Evolutionary conservation across 1,284 basidiomycete species (phyloP), one percentile per base, ranked within the genome.

Genomic region (Puccinia novopanici): DNA sequence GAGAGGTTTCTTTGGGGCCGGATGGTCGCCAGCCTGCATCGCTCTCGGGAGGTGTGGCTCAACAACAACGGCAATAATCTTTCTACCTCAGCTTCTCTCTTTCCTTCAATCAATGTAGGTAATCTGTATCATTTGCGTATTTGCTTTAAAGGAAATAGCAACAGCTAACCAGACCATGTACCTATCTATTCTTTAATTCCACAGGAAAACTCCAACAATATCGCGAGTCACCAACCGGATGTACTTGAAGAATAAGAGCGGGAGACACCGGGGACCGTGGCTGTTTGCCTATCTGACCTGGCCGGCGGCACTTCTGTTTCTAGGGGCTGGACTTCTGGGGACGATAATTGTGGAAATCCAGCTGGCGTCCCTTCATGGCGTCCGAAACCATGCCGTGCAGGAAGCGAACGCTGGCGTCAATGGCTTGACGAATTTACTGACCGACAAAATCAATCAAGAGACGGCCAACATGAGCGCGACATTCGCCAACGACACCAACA

Each of bases 91-190:
- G 48, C 63, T 77, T 19, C 52, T 77, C 27, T 63, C 75, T 22
- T 77, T 77, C 37, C 50, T 67, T n/a, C 75, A 77, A 52, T 72
- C 65, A 37, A 77, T 77, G 75, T 77, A 65, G 34, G 75, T 52
- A 34, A 24, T 15, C 42, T 17, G 40, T 57, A 3, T n/a, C 22
- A 45, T 42, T 54, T 52, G 27, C 3, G 2, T 19, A 40, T 4
- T 13, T 52, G 12, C 17, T 52, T 73, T 59, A 37, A 22, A 5
- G 10, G 17, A 27, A 0, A 2, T 34, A 27, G 45, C 1, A 22
- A 22, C 70, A 54, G 19, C 65, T 45, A 67, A 67, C 24, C 27
- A 5, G 15, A 37, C n/a, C 10, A 61, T 22, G 34, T 24, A 45
- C 2, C n/a, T n/a, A n/a, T 67, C 45, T 37, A 40, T 27, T 9